These are phyloP conservation scores for Teratosphaeria epicoccoides DNA, from an alignment of 2,329 filamentous ascomycete species.

Conservation along the genomic window DNA sequence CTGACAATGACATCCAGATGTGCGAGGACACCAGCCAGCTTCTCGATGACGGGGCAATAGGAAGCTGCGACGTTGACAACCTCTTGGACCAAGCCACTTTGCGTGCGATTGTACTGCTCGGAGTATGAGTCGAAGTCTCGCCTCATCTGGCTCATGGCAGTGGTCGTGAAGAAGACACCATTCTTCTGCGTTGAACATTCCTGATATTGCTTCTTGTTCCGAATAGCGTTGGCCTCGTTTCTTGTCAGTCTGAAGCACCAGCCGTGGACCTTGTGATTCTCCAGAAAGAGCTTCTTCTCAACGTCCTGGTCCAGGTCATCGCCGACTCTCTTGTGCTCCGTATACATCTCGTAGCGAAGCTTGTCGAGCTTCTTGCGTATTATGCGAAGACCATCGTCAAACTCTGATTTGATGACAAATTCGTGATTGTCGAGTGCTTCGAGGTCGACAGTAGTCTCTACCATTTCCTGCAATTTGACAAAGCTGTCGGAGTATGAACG, in stretches of 20 bases:
- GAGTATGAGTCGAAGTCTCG: constrained; percentile 90
- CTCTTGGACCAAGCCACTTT: constrained; percentile 80
- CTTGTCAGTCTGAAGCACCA: constrained; percentile 93
- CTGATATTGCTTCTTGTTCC: constrained; percentile 79
- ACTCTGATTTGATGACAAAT: constrained; percentile 98
- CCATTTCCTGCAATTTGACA: constrained; percentile 87
- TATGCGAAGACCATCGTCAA: constrained; percentile 77
- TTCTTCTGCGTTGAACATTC: constrained; percentile 99
- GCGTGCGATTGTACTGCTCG: constrained; percentile 88
- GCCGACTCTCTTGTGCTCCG: constrained; percentile 66
- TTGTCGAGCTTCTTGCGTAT: constrained; percentile 87
- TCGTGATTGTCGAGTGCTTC: constrained; percentile 94
- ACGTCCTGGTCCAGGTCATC: constrained; percentile 77
- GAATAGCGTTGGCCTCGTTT: constrained; percentile 82
- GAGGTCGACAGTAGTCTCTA: constrained; percentile 93
- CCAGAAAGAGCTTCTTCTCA: constrained; percentile 98
- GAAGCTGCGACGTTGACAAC: constrained; percentile 89
- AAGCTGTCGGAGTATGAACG: constrained; percentile 63
- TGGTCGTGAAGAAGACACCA: constrained; percentile 94
- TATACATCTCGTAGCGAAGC: constrained; percentile 69
- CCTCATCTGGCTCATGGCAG: constrained; percentile 64
- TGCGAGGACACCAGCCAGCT: constrained; percentile 74
- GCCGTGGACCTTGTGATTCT: constrained; percentile 90
- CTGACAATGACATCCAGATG: constrained; percentile 93
- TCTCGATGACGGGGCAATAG: constrained; percentile 86